Base-by-base conservation (phyloP, 208 protist genomes). In the Balamuthia mandrillaris region DNA sequence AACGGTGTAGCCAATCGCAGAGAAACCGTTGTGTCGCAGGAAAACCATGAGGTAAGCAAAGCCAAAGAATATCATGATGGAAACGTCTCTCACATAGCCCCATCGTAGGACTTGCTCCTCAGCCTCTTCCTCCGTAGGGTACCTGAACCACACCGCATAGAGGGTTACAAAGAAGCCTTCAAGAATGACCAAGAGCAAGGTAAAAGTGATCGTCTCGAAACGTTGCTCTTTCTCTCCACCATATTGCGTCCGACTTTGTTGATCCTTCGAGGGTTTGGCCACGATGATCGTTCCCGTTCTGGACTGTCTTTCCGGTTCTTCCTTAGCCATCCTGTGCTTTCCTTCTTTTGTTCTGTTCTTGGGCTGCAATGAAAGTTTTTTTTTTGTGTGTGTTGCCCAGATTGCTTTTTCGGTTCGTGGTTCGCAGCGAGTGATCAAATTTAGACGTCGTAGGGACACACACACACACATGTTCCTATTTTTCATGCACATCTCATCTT, bases 21-120 rank as follows among this genome's bases (percentile, higher is more conserved):
- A 39, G 72, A 63, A 81, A 47, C 72, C 72, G 44, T 12, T 33
- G 5, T 37, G 45, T 37, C 72, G 72, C 44, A 81, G 72, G 72
- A 81, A 81, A 37, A 47, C 27, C 72, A 81, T 81, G 72, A 81
- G 72, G 51, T 60, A 81, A 18, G 45, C 72, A 47, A 81, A 81
- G n/a, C 72, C 72, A 47, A 81, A 44, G 51, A 81, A 81, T 16
- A 81, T 58, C 72, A 81, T 81, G 44, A 81, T 61, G 31, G 12
- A 42, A 0, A 81, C 7, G 5, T 81, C 72, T 37, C 51, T 39
- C 3, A 81, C n/a, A 35, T 60, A 61, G 27, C 45, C 45, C 5
- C 58, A 81, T 29, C 51, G 44, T 16, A 21, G 18, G 5, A 54
- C 72, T 7, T 29, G 45, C 9, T 54, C 51, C 9, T 9, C 27